These are phyloP conservation scores for Sphagnum contortum DNA, from an alignment of 225 moss, liverwort and hornwort species.

Conservation along the genomic window DNA sequence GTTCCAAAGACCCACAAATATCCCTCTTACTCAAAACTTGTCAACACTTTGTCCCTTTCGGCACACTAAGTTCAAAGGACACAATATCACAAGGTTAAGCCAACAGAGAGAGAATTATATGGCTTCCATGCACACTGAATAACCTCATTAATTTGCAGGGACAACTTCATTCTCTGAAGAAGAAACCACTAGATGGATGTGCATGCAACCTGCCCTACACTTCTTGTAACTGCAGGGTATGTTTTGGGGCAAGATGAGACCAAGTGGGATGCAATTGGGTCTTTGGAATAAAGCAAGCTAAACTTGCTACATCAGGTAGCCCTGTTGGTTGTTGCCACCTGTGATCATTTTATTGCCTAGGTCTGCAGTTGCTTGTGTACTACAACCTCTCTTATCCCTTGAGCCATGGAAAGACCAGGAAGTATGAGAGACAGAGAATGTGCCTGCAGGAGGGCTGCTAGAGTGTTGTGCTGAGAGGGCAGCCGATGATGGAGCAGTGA, in stretches of 20 bases:
- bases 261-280: constrained; percentile 46
- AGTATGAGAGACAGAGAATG: constrained; percentile 86
- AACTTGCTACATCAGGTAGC: no score
- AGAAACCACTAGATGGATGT: no score
- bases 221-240: neutral
- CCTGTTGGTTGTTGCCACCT: no score
- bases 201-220: neutral
- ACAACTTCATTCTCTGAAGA: no score
- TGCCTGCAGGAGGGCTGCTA: constrained; percentile 99
- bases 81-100: neutral
- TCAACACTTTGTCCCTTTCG: neutral
- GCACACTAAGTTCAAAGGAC: neutral
- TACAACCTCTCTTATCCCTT: constrained; percentile 57
- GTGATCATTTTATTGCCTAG: no score
- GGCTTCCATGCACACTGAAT: no score
- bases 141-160: no score
- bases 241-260: neutral
- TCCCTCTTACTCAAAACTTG: neutral
- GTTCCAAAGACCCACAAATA: neutral
- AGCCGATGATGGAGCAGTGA: constrained; percentile 59
- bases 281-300: no score
- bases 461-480: constrained; percentile 78
- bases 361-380: constrained; percentile 32
- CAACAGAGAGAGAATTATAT: neutral
- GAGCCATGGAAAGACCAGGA: constrained; percentile 97